Base-by-base conservation (phyloP, 352 stramenopile species). In the Phytophthora fragariae region DNA sequence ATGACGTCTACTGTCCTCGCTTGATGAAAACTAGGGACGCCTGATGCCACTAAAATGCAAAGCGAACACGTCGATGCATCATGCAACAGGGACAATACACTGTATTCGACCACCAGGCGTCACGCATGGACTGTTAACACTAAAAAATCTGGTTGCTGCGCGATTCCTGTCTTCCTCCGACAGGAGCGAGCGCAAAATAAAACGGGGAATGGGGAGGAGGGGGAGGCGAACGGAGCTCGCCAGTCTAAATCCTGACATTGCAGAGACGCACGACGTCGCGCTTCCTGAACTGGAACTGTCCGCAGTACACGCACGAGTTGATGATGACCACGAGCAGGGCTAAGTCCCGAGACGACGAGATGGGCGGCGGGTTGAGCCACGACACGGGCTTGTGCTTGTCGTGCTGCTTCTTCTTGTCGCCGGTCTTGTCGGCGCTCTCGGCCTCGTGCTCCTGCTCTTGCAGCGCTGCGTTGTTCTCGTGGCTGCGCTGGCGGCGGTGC, bases 291-390 rank as follows among this genome's bases (percentile, higher is more conserved):
- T 76, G 76, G 68, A 86, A 88, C 54, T 80, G 72, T 2, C 83
- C 83, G 63, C 72, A 90, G 66, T 86, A 88, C 3, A 90, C 72
- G 55, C 84, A 93, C 60, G 75, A 82, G 73, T 93, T 93, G 70
- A 86, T 80, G 73, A 93, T 85, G 60, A 79, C 66, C 17, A 94
- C 83, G 19, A 92, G 72, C 61, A 80, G 50, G n/a, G 68, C 58
- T n/a, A 94, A 61, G 21, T 92, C 82, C 53, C 57, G 49, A 29
- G 70, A 73, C 19, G 60, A 62, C 29, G 77, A 74, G 56, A 93
- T 72, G 1, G 79, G 73, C 53, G 86, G 83, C 31, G 84, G 83
- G 53, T 86, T 77, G 5, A 92, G 65, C 72, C 75, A 79, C 55
- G 73, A 81, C 44, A 88, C 65, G 19, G 66, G 67, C 29, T 77